These are phyloP conservation scores for Herpetomonas tarakana DNA, from an alignment of 208 protist genomes.

Conservation along the genomic window DNA sequence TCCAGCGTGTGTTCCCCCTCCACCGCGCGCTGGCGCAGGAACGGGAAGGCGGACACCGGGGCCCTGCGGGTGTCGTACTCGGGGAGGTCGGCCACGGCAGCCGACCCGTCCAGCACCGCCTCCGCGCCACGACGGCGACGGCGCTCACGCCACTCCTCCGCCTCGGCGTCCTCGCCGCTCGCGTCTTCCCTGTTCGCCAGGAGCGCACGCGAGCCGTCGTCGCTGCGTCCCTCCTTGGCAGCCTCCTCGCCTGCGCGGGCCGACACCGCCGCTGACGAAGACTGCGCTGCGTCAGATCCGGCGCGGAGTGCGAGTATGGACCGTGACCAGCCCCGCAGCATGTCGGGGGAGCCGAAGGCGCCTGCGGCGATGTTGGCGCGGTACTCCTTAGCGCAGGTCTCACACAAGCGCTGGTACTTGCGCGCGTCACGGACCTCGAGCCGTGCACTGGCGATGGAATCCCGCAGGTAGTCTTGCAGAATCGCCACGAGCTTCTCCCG, in stretches of 20 bases:
- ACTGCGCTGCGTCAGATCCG: background rate
- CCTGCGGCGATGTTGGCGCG: conserved; percentile 50
- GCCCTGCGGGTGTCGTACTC: conserved; percentile 11
- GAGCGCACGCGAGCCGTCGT: background rate
- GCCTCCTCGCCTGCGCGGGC: background rate
- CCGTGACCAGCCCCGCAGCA: conserved; percentile 46
- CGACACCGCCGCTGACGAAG: background rate
- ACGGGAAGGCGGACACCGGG: conserved; percentile 70
- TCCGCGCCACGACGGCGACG: conserved; percentile 48
- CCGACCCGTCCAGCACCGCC: conserved; percentile 48
- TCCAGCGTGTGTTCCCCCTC: conserved; percentile 71
- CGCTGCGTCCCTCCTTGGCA: background rate
- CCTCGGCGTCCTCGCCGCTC: conserved; percentile 4
- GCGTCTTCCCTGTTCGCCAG: background rate
- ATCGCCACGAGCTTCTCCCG: conserved; percentile 73
- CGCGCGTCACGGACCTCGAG: conserved; percentile 59
- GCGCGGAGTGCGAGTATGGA: conserved; percentile 14
- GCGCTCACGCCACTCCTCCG: conserved; percentile 26
- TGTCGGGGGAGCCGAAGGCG: conserved; percentile 34
- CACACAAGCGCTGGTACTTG: conserved; percentile 67
- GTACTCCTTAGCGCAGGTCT: conserved; percentile 52
- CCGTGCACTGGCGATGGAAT: conserved; percentile 54
- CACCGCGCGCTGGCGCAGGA: conserved; percentile 76
- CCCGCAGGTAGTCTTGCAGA: conserved; percentile 77
- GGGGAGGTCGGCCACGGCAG: conserved; percentile 51